Percentiles rank a stretch among this genome's conserved stretches.
phyloP scores from a whole-genome alignment of 2,329 filamentous ascomycete species.

The Fusarium veterinarium region DNA sequence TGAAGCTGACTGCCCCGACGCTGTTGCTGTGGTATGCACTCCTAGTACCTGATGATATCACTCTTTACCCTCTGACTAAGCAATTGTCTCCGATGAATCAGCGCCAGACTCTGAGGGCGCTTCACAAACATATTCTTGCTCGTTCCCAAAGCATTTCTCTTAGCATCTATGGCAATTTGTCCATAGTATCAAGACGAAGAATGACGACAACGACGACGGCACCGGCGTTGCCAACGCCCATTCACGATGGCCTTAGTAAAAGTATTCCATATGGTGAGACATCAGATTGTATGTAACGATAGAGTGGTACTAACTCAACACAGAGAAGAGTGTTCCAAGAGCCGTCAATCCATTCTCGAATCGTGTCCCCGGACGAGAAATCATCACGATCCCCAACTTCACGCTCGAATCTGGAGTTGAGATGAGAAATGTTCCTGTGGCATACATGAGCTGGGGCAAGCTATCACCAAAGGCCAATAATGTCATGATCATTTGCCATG shows the following conservation, averaged over 20 bases:
- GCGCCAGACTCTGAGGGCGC: not conserved
- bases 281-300: not conserved
- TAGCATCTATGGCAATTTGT: not conserved
- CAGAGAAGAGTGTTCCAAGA: not conserved
- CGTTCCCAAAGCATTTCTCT: not conserved
- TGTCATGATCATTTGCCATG: not conserved
- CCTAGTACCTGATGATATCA: not conserved
- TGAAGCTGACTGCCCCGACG: not conserved
- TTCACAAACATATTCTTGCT: not conserved
- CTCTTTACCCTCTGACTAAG: not conserved
- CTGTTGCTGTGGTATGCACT: not conserved
- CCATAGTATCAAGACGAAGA: not conserved
- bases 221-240: not conserved
- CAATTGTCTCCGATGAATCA: not conserved
- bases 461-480: not conserved
- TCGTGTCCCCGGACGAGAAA: not conserved
- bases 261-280: rapidly evolving
- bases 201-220: not conserved
- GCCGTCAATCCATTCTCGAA: not conserved
- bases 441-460: not conserved
- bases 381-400: not conserved
- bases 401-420: not conserved
- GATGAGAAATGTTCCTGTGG: not conserved
- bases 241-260: not conserved
- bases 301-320: rapidly evolving